Percentiles rank a stretch among this genome's conserved stretches.
These are phyloP conservation scores for Diaporthe sp. DNA, from an alignment of 2,329 filamentous ascomycete species.

Conservation along the genomic window DNA sequence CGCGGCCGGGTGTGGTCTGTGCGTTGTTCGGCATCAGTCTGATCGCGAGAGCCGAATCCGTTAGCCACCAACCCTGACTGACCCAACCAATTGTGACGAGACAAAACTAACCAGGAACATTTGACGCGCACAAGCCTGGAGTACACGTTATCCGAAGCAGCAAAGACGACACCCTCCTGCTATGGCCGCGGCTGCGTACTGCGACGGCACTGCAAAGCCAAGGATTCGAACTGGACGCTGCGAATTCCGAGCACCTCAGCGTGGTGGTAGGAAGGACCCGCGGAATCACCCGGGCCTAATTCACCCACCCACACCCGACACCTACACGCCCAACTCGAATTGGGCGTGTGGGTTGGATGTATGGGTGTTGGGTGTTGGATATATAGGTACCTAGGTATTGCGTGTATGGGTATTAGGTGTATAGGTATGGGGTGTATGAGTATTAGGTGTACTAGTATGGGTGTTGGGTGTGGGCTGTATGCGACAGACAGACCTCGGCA, in stretches of 20 bases:
- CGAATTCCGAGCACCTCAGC: neutral
- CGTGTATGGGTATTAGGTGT: too few relatives aligned
- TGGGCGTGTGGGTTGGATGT: too few relatives aligned
- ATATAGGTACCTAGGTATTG: too few relatives aligned
- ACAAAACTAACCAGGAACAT: neutral
- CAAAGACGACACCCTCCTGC: neutral
- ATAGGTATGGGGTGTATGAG: too few relatives aligned
- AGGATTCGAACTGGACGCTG: neutral
- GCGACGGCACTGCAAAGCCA: neutral
- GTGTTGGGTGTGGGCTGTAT: neutral
- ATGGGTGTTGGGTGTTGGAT: too few relatives aligned
- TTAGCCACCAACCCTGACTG: neutral
- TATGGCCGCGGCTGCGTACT: neutral
- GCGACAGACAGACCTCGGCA: slow-evolving; percentile 16
- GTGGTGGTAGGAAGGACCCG: neutral
- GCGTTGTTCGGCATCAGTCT: slow-evolving; percentile 17
- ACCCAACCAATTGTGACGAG: neutral
- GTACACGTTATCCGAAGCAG: neutral
- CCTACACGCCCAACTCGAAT: too few relatives aligned
- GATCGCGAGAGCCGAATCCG: slow-evolving; percentile 15
- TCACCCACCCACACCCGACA: too few relatives aligned
- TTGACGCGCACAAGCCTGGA: neutral
- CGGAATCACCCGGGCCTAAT: neutral
- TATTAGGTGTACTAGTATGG: too few relatives aligned
- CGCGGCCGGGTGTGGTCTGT: neutral